These are phyloP conservation scores for Nasturtium officinale DNA, from an alignment of 345 rosid species.

Conservation along the genomic window DNA sequence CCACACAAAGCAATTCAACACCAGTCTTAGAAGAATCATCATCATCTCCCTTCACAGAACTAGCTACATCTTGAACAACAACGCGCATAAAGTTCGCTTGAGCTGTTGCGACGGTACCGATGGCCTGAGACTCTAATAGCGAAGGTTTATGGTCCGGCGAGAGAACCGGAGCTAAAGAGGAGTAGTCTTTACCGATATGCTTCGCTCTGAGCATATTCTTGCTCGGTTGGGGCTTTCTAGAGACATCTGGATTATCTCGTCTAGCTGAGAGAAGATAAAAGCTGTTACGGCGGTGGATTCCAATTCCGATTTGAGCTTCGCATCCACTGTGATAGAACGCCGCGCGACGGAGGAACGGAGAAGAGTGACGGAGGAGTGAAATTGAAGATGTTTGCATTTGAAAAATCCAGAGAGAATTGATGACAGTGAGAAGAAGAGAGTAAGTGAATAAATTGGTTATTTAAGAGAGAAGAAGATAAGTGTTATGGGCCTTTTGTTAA, in stretches of 20 bases:
- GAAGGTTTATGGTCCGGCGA: slow-evolving; percentile 53
- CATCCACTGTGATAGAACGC: slow-evolving; percentile 23
- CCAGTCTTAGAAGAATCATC: slow-evolving; percentile 42
- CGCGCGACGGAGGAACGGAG: slow-evolving; percentile 50
- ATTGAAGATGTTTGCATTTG: slow-evolving; percentile 41
- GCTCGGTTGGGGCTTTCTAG: slow-evolving; percentile 56
- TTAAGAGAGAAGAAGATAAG: not conserved
- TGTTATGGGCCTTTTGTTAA: not conserved
- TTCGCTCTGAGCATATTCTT: slow-evolving; percentile 74
- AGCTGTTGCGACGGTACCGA: slow-evolving; percentile 83
- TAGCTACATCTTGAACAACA: slow-evolving; percentile 47
- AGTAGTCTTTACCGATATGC: slow-evolving; percentile 56
- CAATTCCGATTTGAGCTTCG: not conserved
- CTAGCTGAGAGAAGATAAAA: slow-evolving; percentile 47
- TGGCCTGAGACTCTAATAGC: slow-evolving; percentile 77
- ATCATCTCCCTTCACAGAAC: slow-evolving; percentile 22
- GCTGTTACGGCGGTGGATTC: slow-evolving; percentile 29
- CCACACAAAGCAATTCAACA: slow-evolving; percentile 85
- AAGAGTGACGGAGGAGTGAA: slow-evolving; percentile 52
- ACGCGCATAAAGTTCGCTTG: slow-evolving; percentile 98
- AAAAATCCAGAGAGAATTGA: no score
- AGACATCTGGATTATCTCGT: slow-evolving; percentile 54
- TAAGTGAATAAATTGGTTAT: not conserved
- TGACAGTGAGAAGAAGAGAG: no score
- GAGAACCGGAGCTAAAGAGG: slow-evolving; percentile 74